Percentiles rank a stretch among this genome's conserved stretches.
These are phyloP conservation scores for Lindgomyces ingoldianus DNA, from an alignment of 495 filamentous ascomycete genomes.

Conservation along the genomic window DNA sequence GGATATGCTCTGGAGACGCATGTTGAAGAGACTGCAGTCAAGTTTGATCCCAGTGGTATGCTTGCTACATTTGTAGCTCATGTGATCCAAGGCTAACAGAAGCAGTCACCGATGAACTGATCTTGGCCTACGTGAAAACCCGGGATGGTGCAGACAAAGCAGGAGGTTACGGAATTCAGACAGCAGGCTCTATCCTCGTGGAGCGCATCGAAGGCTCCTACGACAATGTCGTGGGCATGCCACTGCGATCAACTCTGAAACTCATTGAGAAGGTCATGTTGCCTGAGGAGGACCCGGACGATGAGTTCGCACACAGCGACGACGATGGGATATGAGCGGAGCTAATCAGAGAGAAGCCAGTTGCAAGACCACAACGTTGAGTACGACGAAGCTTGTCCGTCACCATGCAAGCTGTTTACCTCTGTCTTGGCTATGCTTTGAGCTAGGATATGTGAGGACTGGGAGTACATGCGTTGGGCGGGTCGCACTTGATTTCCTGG, in stretches of 20 bases:
- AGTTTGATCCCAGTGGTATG: constrained; percentile 64
- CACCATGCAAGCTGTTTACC: too few relatives aligned
- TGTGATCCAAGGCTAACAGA: not conserved
- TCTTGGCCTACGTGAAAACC: constrained; percentile 83
- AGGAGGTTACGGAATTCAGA: constrained; percentile 92
- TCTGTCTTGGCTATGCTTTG: too few relatives aligned
- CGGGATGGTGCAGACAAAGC: constrained; percentile 95
- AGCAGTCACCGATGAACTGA: constrained; percentile 72
- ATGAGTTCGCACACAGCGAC: constrained; percentile 15
- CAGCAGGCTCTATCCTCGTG: constrained; percentile 78
- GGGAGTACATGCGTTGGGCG: too few relatives aligned
- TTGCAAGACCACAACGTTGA: too few relatives aligned
- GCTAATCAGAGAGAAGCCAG: not conserved
- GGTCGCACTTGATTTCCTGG: too few relatives aligned
- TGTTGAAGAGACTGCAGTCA: constrained; percentile 85
- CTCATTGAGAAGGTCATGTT: constrained; percentile 76
- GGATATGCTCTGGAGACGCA: constrained; percentile 80
- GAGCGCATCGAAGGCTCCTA: constrained; percentile 85
- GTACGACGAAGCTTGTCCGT: too few relatives aligned
- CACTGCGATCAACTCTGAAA: constrained; percentile 74
- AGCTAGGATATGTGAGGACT: too few relatives aligned
- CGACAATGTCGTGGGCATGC: constrained; percentile 97
- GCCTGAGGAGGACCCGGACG: constrained; percentile 50
- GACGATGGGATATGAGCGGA: constrained; percentile 9
- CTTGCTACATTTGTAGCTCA: not conserved